Percentiles rank a stretch among this genome's conserved stretches.
These are phyloP conservation scores for Lodderomyces parapsilosis DNA, from an alignment of 1,139 yeast species.

Conservation along the genomic window DNA sequence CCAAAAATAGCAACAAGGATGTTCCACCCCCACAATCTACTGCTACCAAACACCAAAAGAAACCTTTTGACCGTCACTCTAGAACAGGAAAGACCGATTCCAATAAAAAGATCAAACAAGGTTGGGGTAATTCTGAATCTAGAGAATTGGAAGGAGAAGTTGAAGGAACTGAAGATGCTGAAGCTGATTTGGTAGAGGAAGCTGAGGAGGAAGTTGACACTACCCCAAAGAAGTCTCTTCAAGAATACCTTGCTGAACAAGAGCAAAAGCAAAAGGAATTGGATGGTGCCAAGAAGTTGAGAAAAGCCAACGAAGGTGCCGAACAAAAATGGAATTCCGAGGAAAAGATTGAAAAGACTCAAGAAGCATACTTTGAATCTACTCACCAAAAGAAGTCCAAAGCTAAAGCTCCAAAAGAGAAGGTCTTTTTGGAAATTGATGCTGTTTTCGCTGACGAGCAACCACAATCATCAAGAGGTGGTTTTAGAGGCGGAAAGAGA, in stretches of 20 bases:
- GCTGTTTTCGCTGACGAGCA: conserved; percentile 60
- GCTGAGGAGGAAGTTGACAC: conserved; percentile 43
- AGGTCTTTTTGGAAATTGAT: conserved; percentile 65
- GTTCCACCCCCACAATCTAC: conserved; percentile 58
- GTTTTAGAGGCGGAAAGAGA: conserved; percentile 26
- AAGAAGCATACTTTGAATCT: conserved; percentile 55
- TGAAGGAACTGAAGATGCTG: conserved; percentile 64
- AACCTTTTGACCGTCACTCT: conserved; percentile 78
- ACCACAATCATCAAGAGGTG: conserved; percentile 31
- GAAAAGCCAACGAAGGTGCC: conserved; percentile 61
- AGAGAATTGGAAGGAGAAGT: conserved; percentile 59
- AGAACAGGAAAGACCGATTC: conserved; percentile 83
- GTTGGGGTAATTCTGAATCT: conserved; percentile 80
- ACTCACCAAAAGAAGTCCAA: conserved; percentile 59
- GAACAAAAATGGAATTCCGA: conserved; percentile 60
- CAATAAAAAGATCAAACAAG: conserved; percentile 75
- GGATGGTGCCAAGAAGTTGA: conserved; percentile 40
- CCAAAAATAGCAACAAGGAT: conserved; percentile 71
- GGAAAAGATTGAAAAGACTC: conserved; percentile 61
- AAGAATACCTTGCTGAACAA: conserved; percentile 70
- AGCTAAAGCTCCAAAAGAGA: conserved; percentile 65
- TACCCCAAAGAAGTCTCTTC: conserved; percentile 59
- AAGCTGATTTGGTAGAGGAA: conserved; percentile 39
- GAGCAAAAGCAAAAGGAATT: conserved; percentile 47
- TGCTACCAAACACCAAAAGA: conserved; percentile 58